Base-by-base conservation (phyloP, 805 yeast genomes). In the Kazachstania africana region DNA sequence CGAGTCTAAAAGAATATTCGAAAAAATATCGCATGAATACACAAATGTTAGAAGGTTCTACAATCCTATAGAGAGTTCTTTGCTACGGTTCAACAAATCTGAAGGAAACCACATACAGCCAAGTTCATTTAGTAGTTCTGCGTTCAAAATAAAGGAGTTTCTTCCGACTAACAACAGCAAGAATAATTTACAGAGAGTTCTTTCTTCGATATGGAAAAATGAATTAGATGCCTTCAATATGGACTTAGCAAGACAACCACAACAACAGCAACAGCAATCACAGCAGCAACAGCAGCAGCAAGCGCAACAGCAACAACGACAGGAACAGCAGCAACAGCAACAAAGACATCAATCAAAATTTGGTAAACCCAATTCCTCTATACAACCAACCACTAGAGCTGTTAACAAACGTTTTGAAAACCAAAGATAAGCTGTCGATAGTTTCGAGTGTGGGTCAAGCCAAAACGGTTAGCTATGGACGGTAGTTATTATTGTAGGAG, bases 21-120 rank as follows among this genome's bases (percentile, higher is more conserved):
- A 83, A 50, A 65, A 82, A 38, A 66, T 80, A 20, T 72, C 85
- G 10, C 64, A 87, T 38, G 94, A 82, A 46, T 79, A 75, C 40
- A 59, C 75, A 26, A 78, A 70, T 41, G 75, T 79, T 0, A 59
- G 85, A 46, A 63, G 91, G 37, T 71, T 76, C 52, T 59, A 61
- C 24, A 82, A 82, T 41, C 94, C 95, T 1, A 57, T 80, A 2
- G 67, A 70, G 4, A 79, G 73, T 29, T 69, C 83, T 2, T 52
- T 82, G 19, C 62, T 66, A 27, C 59, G 91, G 37, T 45, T 70
- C 4, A 24, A 21, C 9, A 17, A 28, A 26, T 16, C 15, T 10
- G 14, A 26, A 25, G 25, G 24, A 6, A 25, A 29, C 8, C 12
- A 29, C 5, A 30, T 26, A 4, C 26, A 35, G 15, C 24, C 18